These are phyloP conservation scores for Fraxinus ornus DNA, from an alignment of 305 asterid species.

Conservation along the genomic window DNA sequence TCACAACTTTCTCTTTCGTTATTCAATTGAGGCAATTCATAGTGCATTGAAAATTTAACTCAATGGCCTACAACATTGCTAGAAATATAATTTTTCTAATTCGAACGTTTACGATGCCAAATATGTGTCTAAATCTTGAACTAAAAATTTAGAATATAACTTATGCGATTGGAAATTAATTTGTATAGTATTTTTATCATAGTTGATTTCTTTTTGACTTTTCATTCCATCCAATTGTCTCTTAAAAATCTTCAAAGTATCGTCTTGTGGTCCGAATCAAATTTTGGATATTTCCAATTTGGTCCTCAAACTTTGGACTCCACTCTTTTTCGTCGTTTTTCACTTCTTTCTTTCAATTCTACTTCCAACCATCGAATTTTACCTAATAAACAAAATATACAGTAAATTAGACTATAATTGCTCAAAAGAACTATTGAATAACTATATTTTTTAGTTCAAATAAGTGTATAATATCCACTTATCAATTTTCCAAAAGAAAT, in stretches of 20 bases:
- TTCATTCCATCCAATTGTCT: background rate
- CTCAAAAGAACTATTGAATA: no score
- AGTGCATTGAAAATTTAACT: no score
- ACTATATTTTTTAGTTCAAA: background rate
- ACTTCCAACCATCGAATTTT: no score
- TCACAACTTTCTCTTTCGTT: background rate
- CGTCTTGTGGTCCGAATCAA: background rate
- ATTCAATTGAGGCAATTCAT: background rate
- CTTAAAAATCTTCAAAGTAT: background rate
- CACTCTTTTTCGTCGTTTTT: background rate
- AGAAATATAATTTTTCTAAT: no score
- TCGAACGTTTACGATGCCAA: background rate
- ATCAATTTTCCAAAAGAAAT: background rate
- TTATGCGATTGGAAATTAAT: background rate
- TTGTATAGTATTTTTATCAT: background rate
- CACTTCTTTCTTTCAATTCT: background rate
- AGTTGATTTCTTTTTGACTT: background rate
- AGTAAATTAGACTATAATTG: no score
- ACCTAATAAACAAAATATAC: no score
- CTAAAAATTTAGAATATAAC: background rate
- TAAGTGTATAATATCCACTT: background rate
- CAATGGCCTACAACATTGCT: background rate
- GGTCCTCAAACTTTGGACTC: no score
- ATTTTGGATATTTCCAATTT: no score
- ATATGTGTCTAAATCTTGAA: no score